Conservation (phyloP, 1,139 yeast genomes). For the Debaryomycetaceae sp. region DNA sequence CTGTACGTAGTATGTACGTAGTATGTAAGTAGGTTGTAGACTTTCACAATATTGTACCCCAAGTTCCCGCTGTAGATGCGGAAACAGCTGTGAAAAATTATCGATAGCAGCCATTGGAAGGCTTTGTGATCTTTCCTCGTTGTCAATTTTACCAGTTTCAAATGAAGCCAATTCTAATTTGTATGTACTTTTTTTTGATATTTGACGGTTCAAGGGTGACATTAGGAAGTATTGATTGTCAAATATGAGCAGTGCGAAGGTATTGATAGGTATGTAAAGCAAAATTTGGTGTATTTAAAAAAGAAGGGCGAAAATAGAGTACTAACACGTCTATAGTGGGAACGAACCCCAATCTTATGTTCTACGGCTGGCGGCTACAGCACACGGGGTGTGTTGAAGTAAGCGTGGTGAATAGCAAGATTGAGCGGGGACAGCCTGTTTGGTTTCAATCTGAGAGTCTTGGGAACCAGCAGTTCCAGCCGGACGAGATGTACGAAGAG, state of each 20-base stretch:
- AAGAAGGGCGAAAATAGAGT: slow-evolving; percentile 1
- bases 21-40: too few relatives aligned
- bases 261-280: slow-evolving; percentile 26
- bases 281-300: background rate
- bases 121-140: background rate
- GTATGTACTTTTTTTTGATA: slow-evolving; percentile 2
- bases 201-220: slow-evolving; percentile 2
- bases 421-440: slow-evolving; percentile 13
- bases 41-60: too few relatives aligned
- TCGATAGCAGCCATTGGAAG: background rate
- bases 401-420: slow-evolving; percentile 28
- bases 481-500: slow-evolving; percentile 18
- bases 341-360: slow-evolving; percentile 45
- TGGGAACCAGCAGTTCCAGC: slow-evolving; percentile 18
- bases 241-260: slow-evolving; percentile 19
- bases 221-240: slow-evolving; percentile 2
- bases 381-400: slow-evolving; percentile 36
- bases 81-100: background rate
- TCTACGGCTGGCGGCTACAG: slow-evolving; percentile 49
- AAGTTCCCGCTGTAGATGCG: too few relatives aligned
- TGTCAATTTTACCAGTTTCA: background rate
- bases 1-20: too few relatives aligned
- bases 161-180: background rate
- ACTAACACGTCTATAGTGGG: slow-evolving; percentile 33
- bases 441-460: slow-evolving; percentile 17